Evolutionary conservation across 1,284 basidiomycete species (phyloP).

Genomic region (Papiliotrema nemorosa): DNA sequence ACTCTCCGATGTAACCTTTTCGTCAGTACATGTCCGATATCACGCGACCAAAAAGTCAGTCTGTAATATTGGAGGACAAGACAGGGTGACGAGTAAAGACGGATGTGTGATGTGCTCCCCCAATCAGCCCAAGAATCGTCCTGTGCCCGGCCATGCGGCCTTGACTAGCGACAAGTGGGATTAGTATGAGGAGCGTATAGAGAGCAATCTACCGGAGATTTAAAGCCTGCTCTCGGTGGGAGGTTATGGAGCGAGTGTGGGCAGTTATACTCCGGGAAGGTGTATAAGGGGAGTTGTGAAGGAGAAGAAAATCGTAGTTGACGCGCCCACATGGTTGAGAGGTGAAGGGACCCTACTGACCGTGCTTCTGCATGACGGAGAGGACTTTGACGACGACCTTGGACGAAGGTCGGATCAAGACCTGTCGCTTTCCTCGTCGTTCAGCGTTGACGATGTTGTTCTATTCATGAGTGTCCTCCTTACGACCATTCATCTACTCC

Average conservation of each 20-base stretch:
- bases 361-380: slow-evolving; percentile 95
- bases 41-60: not conserved
- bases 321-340: not conserved
- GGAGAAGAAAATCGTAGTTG: not conserved
- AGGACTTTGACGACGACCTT: slow-evolving; percentile 97
- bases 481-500: not conserved
- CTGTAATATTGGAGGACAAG: not conserved
- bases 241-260: slow-evolving; percentile 29
- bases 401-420: slow-evolving; percentile 88
- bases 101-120: slow-evolving; percentile 34
- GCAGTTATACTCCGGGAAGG: slow-evolving; percentile 51
- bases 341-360: slow-evolving; percentile 55
- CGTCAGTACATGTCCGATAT: slow-evolving; percentile 6
- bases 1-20: slow-evolving; percentile 96
- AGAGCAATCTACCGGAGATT: slow-evolving; percentile 44
- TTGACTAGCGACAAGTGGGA: slow-evolving; percentile 32
- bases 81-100: slow-evolving; percentile 1
- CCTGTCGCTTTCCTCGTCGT: slow-evolving; percentile 95
- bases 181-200: slow-evolving; percentile 24
- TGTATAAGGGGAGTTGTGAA: slow-evolving; percentile 1
- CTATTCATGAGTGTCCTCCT: slow-evolving; percentile 38
- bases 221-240: slow-evolving; percentile 51
- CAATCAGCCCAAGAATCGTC: slow-evolving; percentile 31
- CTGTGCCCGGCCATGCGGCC: slow-evolving; percentile 45
- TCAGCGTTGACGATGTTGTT: slow-evolving; percentile 99